Evolutionary conservation across 192 early-diverging fungal genomes (phyloP).

Genomic region (Coemansia sp.): DNA sequence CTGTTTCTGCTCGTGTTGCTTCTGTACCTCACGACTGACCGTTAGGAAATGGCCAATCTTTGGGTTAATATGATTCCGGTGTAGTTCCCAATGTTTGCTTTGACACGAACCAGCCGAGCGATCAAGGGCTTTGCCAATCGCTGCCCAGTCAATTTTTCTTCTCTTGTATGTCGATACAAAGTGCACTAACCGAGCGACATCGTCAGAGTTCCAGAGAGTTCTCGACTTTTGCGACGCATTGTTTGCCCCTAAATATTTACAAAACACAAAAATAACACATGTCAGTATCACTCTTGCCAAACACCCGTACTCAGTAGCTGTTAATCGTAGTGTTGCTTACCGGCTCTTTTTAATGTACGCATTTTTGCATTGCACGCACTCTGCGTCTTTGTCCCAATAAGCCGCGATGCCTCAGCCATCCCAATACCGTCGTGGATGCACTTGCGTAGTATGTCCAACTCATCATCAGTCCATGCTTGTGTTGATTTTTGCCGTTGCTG

Average conservation of each 20-base stretch:
- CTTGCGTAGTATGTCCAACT: too few relatives aligned
- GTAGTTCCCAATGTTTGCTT: background rate
- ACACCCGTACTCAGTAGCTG: background rate
- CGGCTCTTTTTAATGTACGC: background rate
- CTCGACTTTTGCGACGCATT: background rate
- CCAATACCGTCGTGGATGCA: too few relatives aligned
- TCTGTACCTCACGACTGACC: background rate
- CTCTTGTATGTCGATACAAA: background rate
- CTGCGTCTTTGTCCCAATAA: background rate
- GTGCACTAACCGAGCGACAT: background rate
- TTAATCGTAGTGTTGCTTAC: background rate
- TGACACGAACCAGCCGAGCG: background rate
- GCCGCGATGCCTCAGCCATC: too few relatives aligned
- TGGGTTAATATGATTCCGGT: background rate
- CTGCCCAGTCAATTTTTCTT: background rate
- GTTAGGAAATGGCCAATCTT: background rate
- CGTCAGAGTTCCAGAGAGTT: background rate
- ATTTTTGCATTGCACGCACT: background rate
- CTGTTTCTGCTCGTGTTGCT: background rate
- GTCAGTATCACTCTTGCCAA: background rate
- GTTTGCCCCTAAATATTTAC: background rate
- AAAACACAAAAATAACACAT: background rate
- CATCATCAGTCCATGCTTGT: too few relatives aligned
- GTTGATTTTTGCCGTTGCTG: too few relatives aligned
- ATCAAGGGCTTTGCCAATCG: slow-evolving; percentile 5